Conservation (phyloP, 2,329 filamentous ascomycete genomes). For the Arthroderma sp. region DNA sequence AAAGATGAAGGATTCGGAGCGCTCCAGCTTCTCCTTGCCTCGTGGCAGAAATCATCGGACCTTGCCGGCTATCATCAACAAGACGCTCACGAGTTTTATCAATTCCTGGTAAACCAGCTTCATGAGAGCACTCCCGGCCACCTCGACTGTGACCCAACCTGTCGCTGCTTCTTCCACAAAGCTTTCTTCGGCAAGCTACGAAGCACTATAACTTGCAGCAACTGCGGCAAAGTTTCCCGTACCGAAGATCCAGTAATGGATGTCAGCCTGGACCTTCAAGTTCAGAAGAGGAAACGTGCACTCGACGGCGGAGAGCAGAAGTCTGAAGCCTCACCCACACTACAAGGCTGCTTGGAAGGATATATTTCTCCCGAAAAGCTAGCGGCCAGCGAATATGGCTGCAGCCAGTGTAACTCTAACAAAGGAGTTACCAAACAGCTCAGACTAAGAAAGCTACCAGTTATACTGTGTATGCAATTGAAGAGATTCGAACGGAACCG, state of each 20-base stretch:
- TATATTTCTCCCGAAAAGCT: constrained; percentile 75
- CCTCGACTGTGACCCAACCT: constrained; percentile 46
- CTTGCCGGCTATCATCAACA: constrained; percentile 88
- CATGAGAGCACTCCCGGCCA: constrained; percentile 67
- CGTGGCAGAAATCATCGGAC: constrained; percentile 56
- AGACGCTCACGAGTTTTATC: constrained; percentile 94
- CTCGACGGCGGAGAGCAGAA: constrained; percentile 29
- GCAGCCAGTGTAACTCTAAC: constrained; percentile 60
- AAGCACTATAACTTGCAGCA: constrained; percentile 80
- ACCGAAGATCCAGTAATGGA: constrained; percentile 84
- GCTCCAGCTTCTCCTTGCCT: constrained; percentile 74
- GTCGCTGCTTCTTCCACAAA: constrained; percentile 85
- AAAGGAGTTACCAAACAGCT: constrained; percentile 76
- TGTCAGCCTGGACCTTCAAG: constrained; percentile 74
- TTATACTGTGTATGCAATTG: constrained; percentile 81
- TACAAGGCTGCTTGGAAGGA: constrained; percentile 69
- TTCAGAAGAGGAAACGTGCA: constrained; percentile 51
- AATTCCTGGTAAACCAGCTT: constrained; percentile 84
- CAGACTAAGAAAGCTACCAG: constrained; percentile 71
- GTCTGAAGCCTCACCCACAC: constrained; percentile 38
- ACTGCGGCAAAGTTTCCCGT: constrained; percentile 69
- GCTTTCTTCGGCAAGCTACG: constrained; percentile 88
- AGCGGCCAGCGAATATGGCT: constrained; percentile 67
- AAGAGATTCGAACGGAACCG: constrained; percentile 76
- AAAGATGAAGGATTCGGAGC: constrained; percentile 80